Base-by-base conservation (phyloP, 306 rosid species). In the Sindora glabra region DNA sequence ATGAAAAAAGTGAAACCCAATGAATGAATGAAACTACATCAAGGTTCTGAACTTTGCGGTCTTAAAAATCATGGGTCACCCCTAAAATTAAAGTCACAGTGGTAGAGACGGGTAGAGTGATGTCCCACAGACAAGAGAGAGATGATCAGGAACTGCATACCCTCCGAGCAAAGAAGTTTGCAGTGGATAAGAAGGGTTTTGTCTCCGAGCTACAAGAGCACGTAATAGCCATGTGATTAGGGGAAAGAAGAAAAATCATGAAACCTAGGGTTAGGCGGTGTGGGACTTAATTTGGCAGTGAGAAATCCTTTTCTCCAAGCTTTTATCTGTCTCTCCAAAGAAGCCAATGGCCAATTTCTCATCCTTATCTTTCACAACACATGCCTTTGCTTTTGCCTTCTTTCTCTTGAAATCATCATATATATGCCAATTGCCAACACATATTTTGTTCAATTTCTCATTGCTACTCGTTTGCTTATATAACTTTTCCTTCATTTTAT, bases 221-320 rank as follows among this genome's bases (percentile, higher is more conserved):
- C 37, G 73, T 85, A 81, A 81, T 59, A 54, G 53, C 79, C 88
- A 79, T 65, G 74, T 85, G 85, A 34, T 36, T 7, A 34, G 67
- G 48, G 47, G 53, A 70, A 55, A 58, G n/a, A n/a, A 36, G 55
- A 57, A 29, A 29, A 60, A 70, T 59, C 46, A 64, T 30, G n/a
- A 56, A 73, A 51, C 47, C 38, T 64, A n/a, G n/a, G n/a, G n/a
- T 44, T 78, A 48, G 25, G 11, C 46, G 45, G 65, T n/a, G n/a
- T n/a, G n/a, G n/a, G n/a, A n/a, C n/a, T n/a, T n/a, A 56, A 58
- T 62, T 67, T 67, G 46, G 14, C 57, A 62, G 21, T 47, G 81
- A 57, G 14, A 59, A 62, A 71, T 74, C 84, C 69, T 38, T 70
- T 74, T 71, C 72, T 56, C n/a, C 13, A 52, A 79, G 50, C 69